A percentile compares a stretch with the other conserved stretches of the same genome.
phyloP scores from a whole-genome alignment of 2,329 filamentous ascomycete species.

The Hypoxylon sp. region DNA sequence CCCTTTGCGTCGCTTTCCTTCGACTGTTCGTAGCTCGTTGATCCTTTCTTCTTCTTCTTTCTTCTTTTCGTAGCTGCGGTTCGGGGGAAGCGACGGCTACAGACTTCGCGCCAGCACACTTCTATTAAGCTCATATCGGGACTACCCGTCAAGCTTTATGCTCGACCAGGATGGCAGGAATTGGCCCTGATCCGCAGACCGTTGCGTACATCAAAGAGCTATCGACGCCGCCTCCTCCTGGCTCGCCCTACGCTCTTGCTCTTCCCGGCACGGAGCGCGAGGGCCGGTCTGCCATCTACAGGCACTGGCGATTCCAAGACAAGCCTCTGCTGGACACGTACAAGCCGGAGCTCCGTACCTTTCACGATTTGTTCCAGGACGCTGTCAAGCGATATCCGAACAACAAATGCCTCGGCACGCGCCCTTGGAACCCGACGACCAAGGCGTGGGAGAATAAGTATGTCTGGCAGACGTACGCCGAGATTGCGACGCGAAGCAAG shows the following conservation, averaged over 20 bases:
- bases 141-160: neutral
- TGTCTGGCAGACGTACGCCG: slow-evolving; percentile 82
- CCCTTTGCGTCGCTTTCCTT: slow-evolving; percentile 1
- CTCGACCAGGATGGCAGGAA: slow-evolving; percentile 39
- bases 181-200: slow-evolving; percentile 49
- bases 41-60: no score
- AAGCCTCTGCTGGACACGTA: slow-evolving; percentile 73
- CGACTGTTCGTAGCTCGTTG: neutral
- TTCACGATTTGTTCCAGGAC: slow-evolving; percentile 82
- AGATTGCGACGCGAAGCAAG: slow-evolving; percentile 79
- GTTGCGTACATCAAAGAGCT: slow-evolving; percentile 61
- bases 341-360: slow-evolving; percentile 74
- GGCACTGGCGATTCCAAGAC: slow-evolving; percentile 81
- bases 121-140: neutral
- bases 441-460: slow-evolving; percentile 78
- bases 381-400: slow-evolving; percentile 69
- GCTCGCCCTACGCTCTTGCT: slow-evolving; percentile 79
- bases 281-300: slow-evolving; percentile 78
- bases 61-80: neutral
- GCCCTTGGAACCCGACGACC: slow-evolving; percentile 78
- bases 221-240: slow-evolving; percentile 70
- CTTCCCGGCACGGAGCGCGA: slow-evolving; percentile 77
- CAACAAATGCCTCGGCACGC: slow-evolving; percentile 78
- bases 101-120: neutral
- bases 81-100: neutral